Conservation (phyloP, 2,329 filamentous ascomycete species). For the Phialophora tarda region DNA sequence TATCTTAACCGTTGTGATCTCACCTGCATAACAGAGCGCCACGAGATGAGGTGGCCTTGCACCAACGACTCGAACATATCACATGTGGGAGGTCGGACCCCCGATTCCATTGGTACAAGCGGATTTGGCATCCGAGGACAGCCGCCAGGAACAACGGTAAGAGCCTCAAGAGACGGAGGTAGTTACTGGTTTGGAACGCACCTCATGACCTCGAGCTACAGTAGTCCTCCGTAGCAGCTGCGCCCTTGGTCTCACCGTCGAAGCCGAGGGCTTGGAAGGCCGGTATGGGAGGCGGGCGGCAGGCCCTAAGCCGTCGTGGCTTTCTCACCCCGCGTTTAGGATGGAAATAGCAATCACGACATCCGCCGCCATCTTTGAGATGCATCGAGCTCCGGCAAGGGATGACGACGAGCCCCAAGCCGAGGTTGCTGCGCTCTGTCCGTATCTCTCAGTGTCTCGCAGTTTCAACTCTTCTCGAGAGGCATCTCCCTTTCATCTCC, state of each 20-base stretch:
- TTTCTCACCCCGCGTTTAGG: conserved; percentile 14
- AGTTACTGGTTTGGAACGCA: background rate
- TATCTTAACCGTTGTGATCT: background rate
- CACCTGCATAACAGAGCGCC: background rate
- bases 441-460: background rate
- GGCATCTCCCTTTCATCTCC: background rate
- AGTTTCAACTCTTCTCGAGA: background rate
- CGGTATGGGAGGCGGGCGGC: background rate
- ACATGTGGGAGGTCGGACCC: background rate
- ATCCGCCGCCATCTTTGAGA: background rate
- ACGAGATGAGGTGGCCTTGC: background rate
- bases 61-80: background rate
- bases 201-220: conserved; percentile 12
- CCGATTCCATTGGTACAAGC: background rate
- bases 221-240: background rate
- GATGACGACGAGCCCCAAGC: background rate
- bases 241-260: background rate
- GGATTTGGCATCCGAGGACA: conserved; percentile 10
- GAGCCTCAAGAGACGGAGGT: background rate
- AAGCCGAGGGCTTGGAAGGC: background rate
- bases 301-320: background rate
- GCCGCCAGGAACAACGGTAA: conserved; percentile 12
- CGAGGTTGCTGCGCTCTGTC: background rate
- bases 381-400: background rate
- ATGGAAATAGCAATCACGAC: conserved; percentile 12